These are phyloP conservation scores for Prunus fruticosa DNA, from an alignment of 306 rosid species.

Conservation along the genomic window DNA sequence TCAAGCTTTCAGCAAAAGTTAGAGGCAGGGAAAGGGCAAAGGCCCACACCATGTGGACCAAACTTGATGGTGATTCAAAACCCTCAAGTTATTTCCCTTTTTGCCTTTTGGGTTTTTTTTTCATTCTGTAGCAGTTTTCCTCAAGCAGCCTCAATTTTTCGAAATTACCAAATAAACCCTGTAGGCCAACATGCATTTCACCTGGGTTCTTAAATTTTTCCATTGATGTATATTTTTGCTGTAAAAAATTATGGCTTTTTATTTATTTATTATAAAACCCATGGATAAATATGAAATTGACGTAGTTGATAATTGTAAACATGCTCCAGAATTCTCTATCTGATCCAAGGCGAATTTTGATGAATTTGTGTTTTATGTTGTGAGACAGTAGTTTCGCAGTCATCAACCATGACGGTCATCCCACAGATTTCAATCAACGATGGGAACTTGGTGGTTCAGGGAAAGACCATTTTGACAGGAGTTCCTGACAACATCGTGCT, in stretches of 20 bases:
- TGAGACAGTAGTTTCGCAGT: conserved; percentile 35
- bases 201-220: conserved; percentile 1
- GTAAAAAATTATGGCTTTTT: neutral
- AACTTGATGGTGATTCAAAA: neutral
- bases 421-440: conserved; percentile 61
- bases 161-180: neutral
- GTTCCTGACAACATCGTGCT: conserved; percentile 78
- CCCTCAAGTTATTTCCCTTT: neutral
- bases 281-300: neutral
- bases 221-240: neutral
- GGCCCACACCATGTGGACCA: conserved; percentile 7
- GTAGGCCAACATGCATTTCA: neutral
- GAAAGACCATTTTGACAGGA: conserved; percentile 76
- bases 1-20: neutral
- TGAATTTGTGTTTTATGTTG: conserved; percentile 6
- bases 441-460: conserved; percentile 83
- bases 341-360: neutral
- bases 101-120: neutral
- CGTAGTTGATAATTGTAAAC: neutral
- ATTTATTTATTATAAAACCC: neutral
- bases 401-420: conserved; percentile 72
- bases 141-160: neutral
- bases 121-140: neutral
- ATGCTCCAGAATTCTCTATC: neutral
- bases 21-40: neutral